These are phyloP conservation scores for Aureobasidium sp. DNA, from an alignment of 2,329 filamentous ascomycete genomes.

Conservation along the genomic window DNA sequence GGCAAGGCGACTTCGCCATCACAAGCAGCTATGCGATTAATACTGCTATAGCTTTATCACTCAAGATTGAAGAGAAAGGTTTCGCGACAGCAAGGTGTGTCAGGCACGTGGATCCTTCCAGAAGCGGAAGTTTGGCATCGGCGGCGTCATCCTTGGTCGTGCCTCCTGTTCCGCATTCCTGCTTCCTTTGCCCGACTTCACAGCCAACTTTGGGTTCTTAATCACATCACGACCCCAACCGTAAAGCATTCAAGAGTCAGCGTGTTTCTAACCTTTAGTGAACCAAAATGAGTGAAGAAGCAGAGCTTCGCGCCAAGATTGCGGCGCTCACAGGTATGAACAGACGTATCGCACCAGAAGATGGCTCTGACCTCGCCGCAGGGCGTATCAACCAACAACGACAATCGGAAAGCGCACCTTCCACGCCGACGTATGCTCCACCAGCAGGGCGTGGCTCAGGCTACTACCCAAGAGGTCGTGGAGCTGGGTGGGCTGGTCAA, in stretches of 20 bases:
- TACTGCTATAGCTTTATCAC: background rate
- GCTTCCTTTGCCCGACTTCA: background rate
- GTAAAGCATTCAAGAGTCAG: background rate
- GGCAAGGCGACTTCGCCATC: background rate
- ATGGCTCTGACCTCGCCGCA: constrained; percentile 1
- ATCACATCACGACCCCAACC: background rate
- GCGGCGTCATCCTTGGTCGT: background rate
- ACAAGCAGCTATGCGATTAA: background rate
- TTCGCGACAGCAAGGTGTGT: background rate
- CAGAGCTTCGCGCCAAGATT: constrained; percentile 19
- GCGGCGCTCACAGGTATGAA: constrained; percentile 17
- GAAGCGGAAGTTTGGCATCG: constrained; percentile 5
- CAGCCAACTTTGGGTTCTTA: background rate
- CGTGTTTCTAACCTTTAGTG: background rate
- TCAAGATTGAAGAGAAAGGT: background rate
- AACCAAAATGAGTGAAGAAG: constrained; percentile 17
- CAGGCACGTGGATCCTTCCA: background rate
- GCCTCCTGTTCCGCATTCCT: background rate
- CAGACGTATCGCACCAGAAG: background rate
- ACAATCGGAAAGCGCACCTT: constrained; percentile 1
- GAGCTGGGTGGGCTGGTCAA: constrained; percentile 6
- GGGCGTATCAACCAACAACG: constrained; percentile 19
- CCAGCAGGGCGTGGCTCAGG: background rate
- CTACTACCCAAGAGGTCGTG: constrained; percentile 1
- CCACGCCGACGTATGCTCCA: background rate